Evolutionary conservation across 2,329 filamentous ascomycete genomes (phyloP).

Genomic region (Diaporthe nobilis): DNA sequence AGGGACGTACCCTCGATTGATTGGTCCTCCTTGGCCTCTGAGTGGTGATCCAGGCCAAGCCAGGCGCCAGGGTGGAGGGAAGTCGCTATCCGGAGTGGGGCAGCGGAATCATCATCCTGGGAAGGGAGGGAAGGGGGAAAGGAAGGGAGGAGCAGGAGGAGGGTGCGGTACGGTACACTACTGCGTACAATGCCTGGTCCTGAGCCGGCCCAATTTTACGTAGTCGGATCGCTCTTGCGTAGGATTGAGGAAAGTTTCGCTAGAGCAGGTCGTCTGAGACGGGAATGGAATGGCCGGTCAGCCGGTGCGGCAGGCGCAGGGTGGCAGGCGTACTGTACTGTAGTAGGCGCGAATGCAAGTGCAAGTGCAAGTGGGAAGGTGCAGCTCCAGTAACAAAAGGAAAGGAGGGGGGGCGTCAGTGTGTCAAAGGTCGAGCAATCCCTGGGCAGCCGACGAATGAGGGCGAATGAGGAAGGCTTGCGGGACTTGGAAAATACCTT

Average conservation of each 20-base stretch:
- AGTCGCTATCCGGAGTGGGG: conserved; percentile 38
- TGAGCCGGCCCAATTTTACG: conserved; percentile 19
- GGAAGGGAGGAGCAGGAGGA: conserved; percentile 5
- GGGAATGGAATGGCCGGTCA: conserved; percentile 19
- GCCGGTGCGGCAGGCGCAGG: conserved; percentile 7
- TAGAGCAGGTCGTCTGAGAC: not conserved
- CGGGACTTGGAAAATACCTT: not conserved
- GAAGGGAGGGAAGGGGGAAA: not conserved
- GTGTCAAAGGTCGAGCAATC: not conserved
- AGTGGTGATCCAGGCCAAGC: conserved; percentile 2
- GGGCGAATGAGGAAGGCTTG: not conserved
- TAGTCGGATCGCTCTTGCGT: not conserved
- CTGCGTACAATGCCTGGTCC: not conserved
- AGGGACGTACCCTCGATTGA: conserved; percentile 2
- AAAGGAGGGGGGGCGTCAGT: not conserved
- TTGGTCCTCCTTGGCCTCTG: conserved; percentile 1
- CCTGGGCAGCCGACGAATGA: not conserved
- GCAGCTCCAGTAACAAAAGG: not conserved
- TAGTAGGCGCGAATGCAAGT: conserved; percentile 27
- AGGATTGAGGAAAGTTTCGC: conserved; percentile 16
- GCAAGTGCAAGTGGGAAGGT: not conserved
- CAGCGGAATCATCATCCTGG: conserved; percentile 24
- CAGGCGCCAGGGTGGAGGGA: conserved; percentile 29
- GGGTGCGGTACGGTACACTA: not conserved
- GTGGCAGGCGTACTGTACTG: not conserved